phyloP scores from a whole-genome alignment of 441 rosid species.

The Pelargonium australe region DNA sequence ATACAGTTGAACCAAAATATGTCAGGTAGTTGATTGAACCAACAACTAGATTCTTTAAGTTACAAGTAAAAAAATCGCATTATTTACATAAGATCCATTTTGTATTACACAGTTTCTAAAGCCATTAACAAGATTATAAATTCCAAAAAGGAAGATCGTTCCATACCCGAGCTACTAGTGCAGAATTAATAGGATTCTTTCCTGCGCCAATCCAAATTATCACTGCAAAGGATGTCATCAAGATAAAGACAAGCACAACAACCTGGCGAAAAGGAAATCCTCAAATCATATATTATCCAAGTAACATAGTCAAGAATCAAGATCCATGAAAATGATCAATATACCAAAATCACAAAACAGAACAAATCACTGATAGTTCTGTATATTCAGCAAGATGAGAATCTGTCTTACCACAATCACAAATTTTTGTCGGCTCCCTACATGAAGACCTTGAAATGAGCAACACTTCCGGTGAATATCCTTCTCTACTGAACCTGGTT shows the following conservation, averaged over 20 bases:
- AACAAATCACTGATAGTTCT: not conserved
- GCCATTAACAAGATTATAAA: too few relatives aligned
- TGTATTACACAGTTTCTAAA: too few relatives aligned
- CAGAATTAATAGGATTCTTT: constrained; percentile 40
- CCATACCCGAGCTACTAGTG: constrained; percentile 41
- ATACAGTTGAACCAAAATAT: not conserved
- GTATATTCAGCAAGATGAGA: not conserved
- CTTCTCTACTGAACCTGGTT: constrained; percentile 27
- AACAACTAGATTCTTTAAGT: not conserved
- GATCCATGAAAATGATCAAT: not conserved
- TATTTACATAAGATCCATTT: too few relatives aligned
- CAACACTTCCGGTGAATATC: constrained; percentile 39
- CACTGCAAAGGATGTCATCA: constrained; percentile 46
- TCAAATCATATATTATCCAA: not conserved
- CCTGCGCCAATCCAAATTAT: constrained; percentile 53
- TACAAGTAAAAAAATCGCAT: not conserved
- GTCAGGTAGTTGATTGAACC: not conserved
- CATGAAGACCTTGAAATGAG: constrained; percentile 38
- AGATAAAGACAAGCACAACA: constrained; percentile 36
- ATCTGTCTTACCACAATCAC: constrained; percentile 40
- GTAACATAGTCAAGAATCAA: not conserved
- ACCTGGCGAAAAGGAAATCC: constrained; percentile 27
- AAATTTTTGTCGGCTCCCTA: constrained; percentile 51
- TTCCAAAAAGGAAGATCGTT: not conserved
- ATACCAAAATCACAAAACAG: not conserved